A percentile compares a stretch with the other conserved stretches of the same genome.
Evolutionary conservation across 2,329 filamentous ascomycete species (phyloP).

Genomic region (Ceratocystis colombiana): DNA sequence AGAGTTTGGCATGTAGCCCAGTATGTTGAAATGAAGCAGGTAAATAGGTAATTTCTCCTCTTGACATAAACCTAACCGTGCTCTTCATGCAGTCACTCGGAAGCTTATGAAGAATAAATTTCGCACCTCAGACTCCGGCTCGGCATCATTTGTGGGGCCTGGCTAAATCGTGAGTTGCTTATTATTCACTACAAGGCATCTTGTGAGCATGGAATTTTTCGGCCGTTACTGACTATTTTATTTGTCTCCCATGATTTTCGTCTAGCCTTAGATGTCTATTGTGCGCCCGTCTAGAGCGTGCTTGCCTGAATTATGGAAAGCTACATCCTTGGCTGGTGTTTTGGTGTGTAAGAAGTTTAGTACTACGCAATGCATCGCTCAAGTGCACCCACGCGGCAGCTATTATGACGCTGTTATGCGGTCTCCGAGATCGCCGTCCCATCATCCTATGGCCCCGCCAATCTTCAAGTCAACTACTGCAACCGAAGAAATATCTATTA

Average conservation of each 20-base stretch:
- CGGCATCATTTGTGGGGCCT: conserved; percentile 9
- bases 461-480: conserved; percentile 20
- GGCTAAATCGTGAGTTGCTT: conserved; percentile 4
- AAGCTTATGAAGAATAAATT: neutral
- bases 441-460: conserved; percentile 12
- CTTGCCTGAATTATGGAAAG: neutral
- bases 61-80: neutral
- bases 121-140: neutral
- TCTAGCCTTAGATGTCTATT: neutral
- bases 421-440: conserved; percentile 29
- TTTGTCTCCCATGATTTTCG: neutral
- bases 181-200: neutral
- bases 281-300: neutral
- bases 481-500: conserved; percentile 30
- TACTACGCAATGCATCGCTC: conserved; percentile 26
- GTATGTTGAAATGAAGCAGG: neutral
- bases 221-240: neutral
- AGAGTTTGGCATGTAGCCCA: neutral
- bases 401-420: conserved; percentile 52
- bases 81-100: neutral
- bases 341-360: neutral
- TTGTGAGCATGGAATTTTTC: too few relatives aligned
- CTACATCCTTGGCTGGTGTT: neutral
- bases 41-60: neutral
- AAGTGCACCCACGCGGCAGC: conserved; percentile 42